Base-by-base conservation (phyloP, 495 filamentous ascomycete genomes). In the Tetracladium setigerum region DNA sequence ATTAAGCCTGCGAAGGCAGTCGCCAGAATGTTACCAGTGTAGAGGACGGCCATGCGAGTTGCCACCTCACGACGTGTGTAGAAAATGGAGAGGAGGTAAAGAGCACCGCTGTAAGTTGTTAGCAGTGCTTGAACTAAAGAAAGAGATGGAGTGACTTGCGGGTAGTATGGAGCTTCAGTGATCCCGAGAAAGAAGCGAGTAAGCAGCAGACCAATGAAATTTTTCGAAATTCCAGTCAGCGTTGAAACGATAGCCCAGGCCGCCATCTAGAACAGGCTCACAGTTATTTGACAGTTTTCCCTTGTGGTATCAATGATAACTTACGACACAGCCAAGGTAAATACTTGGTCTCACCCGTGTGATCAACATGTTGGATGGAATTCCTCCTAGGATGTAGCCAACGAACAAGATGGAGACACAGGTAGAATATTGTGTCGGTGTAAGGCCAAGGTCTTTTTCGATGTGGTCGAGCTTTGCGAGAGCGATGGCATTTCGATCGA, bases 71-170 rank as follows among this genome's bases (percentile, higher is more conserved):
- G 68, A 45, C 69, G 69, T 0, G 78, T 80, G 51, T 82, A 82
- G 73, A 75, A 82, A 38, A 72, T 74, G 10, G 72, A 76, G 0
- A 82, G 67, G 49, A 76, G 79, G 53, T 76, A 79, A 8, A 79
- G 61, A 2, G 34, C 44, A 13, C 44, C 44, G n/a, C 70, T 68
- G 51, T 59, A 67, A 3, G 7, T 27, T 27, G 22, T 27, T 7
- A 27, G 22, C 22, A 27, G n/a, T n/a, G n/a, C n/a, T n/a, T n/a
- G n/a, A n/a, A n/a, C 36, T 62, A 69, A 2, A 64, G 59, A 5
- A 16, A 36, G 13, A 36, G 34, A 27, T 7, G 22, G 22, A 7
- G 7, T 27, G 22, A 27, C 22, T 27, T 27, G 7, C 22, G 70
- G 70, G 52, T 62, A 67, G 38, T 62, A 70, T 8, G 66, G 60